Evolutionary conservation across 495 filamentous ascomycete species (phyloP), one percentile per base, ranked within the genome.

Genomic region (Cercophora sp.): DNA sequence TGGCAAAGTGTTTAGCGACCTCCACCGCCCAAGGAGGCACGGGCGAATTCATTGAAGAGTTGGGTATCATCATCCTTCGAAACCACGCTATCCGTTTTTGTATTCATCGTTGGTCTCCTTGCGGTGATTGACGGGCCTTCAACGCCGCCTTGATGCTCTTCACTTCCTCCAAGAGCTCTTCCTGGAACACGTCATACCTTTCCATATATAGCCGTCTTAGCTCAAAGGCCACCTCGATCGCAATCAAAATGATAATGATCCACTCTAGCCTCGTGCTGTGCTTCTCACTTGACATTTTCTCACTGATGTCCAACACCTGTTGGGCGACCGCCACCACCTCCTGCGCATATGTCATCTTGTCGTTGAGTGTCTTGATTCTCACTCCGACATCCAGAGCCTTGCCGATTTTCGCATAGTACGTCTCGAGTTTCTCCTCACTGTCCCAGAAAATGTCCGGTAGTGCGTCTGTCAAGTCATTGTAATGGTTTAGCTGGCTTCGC

Each of bases 391-490:
- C 94, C 48, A 98, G 76, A 1, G 91, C 87, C 45, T 85, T 81
- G 15, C 92, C 91, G 8, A 96, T 90, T 69, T 92, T 86, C 54
- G 94, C 89, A 66, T 96, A 98, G 63, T 96, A 96, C 15, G 84
- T 88, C 67, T 96, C 91, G 4, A 96, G 73, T 9, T 82, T 87
- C 9, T 97, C 78, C 58, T 96, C 90, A 58, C 82, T 89, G 62
- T 97, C 93, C 93, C 93, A 98, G 69, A 98, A 96, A 23, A 98
- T 79, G 69, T 98, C 93, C 0, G 93, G 93, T 5, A 97, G 77
- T 13, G 88, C 89, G 70, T 98, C 93, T 0, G 93, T 98, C 44
- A 98, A 79, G 64, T 98, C 93, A 5, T 91, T 94, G 70, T 96
- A 96, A 44, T 97, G 86, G 64, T 98, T 98, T 40, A 98, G 74